Evolutionary conservation across 2,329 filamentous ascomycete species (phyloP).

Genomic region (Esteya vermicola): DNA sequence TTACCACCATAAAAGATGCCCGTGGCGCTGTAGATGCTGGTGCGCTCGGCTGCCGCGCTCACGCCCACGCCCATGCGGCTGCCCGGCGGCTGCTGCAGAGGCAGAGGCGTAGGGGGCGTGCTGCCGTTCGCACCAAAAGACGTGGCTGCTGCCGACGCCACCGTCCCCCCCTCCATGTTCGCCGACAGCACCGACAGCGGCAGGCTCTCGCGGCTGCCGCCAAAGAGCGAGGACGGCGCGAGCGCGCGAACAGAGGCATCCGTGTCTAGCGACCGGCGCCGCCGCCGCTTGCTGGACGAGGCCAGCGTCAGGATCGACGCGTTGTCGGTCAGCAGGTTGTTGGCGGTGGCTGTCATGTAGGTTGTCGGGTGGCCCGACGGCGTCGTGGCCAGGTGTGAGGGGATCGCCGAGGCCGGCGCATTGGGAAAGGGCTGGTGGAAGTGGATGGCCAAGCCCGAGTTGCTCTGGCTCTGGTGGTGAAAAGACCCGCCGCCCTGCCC

Average conservation of each 20-base stretch:
- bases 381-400: constrained; percentile 45
- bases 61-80: constrained; percentile 13
- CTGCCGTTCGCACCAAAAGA: constrained; percentile 20
- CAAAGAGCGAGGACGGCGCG: constrained; percentile 71
- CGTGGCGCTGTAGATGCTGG: constrained; percentile 67
- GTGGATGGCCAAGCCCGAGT: constrained; percentile 35
- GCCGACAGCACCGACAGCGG: constrained; percentile 66
- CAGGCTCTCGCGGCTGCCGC: constrained; percentile 65
- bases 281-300: constrained; percentile 64
- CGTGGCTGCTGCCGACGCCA: constrained; percentile 25
- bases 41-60: constrained; percentile 36
- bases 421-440: constrained; percentile 54
- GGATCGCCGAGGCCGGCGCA: constrained; percentile 56
- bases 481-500: not conserved
- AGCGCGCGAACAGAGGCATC: constrained; percentile 74
- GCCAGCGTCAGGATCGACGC: constrained; percentile 76
- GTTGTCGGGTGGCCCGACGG: constrained; percentile 45
- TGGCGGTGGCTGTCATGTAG: constrained; percentile 65
- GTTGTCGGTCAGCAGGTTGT: constrained; percentile 71
- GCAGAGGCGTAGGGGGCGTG: too few relatives aligned
- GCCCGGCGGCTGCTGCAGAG: constrained; percentile 37
- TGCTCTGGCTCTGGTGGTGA: constrained; percentile 26
- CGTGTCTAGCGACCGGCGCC: constrained; percentile 69
- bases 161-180: constrained; percentile 37
- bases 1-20: too few relatives aligned